Evolutionary conservation across 2,329 filamentous ascomycete genomes (phyloP).

Genomic region (Diplodia scrobiculata): DNA sequence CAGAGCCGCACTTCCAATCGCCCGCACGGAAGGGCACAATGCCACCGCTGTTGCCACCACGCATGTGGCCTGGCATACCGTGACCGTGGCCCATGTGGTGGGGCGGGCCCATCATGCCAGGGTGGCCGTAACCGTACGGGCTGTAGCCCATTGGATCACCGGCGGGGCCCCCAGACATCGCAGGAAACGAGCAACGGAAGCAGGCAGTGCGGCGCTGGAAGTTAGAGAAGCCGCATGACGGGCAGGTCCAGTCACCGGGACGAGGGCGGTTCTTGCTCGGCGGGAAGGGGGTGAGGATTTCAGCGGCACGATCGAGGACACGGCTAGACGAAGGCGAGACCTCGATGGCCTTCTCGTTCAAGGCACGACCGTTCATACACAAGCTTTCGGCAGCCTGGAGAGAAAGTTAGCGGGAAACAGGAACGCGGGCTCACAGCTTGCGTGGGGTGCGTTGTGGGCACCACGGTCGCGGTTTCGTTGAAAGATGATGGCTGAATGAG

Average conservation of each 20-base stretch:
- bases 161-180: constrained; percentile 74
- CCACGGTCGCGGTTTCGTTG: constrained; percentile 18
- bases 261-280: constrained; percentile 97
- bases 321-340: constrained; percentile 97
- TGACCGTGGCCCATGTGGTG: constrained; percentile 68
- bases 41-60: constrained; percentile 73
- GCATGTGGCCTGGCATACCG: constrained; percentile 61
- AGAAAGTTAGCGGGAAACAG: constrained; percentile 18
- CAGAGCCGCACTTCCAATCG: constrained; percentile 98
- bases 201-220: constrained; percentile 98
- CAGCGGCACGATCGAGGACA: constrained; percentile 90
- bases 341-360: constrained; percentile 99
- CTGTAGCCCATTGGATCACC: constrained; percentile 69
- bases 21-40: constrained; percentile 96
- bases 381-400: constrained; percentile 88
- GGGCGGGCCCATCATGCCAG: constrained; percentile 60
- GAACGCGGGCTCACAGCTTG: not conserved
- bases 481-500: not conserved
- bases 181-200: constrained; percentile 99
- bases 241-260: constrained; percentile 98
- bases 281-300: constrained; percentile 95
- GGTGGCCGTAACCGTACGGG: constrained; percentile 59
- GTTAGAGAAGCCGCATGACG: constrained; percentile 97
- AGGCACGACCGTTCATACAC: constrained; percentile 97
- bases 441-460: not conserved